Evolutionary conservation across 805 yeast genomes (phyloP).

Genomic region (Hyphopichia homilentoma): DNA sequence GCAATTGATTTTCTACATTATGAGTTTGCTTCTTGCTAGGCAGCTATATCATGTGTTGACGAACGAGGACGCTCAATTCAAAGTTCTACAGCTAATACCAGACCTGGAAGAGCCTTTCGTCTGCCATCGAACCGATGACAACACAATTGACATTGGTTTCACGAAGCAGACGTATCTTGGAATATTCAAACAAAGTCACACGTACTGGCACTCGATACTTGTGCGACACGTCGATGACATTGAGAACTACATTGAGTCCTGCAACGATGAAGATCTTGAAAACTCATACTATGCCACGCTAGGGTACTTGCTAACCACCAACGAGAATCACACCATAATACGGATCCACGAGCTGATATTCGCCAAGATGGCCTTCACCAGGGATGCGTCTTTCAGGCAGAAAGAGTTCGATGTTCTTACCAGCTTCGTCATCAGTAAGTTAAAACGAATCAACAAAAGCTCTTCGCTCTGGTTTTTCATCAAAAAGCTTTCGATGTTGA

Average conservation of each 20-base stretch:
- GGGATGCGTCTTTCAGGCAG: constrained; percentile 6
- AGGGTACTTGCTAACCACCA: constrained; percentile 34
- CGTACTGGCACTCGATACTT: constrained; percentile 18
- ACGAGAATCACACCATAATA: constrained; percentile 33
- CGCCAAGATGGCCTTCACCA: constrained; percentile 6
- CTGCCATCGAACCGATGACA: too few species aligned
- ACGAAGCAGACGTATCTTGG: constrained; percentile 24
- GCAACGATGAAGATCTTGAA: constrained; percentile 6
- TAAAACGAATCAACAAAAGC: constrained; percentile 36
- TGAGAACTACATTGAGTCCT: background rate
- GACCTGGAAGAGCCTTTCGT: too few species aligned
- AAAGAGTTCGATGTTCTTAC: constrained; percentile 29
- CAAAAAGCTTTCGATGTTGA: constrained; percentile 18
- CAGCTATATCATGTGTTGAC: too few species aligned
- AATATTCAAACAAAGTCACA: constrained; percentile 31
- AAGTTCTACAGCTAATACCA: too few species aligned
- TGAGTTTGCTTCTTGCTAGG: too few species aligned
- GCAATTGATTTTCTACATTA: too few species aligned
- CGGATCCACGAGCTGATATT: constrained; percentile 22
- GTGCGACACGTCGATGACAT: background rate
- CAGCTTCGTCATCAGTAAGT: constrained; percentile 23
- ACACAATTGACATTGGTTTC: constrained; percentile 33
- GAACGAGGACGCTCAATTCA: too few species aligned
- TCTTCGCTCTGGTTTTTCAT: constrained; percentile 34
- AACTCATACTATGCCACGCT: constrained; percentile 26